phyloP scores from a whole-genome alignment of 2,329 filamentous ascomycete species.

The Talaromyces atroroseus region DNA sequence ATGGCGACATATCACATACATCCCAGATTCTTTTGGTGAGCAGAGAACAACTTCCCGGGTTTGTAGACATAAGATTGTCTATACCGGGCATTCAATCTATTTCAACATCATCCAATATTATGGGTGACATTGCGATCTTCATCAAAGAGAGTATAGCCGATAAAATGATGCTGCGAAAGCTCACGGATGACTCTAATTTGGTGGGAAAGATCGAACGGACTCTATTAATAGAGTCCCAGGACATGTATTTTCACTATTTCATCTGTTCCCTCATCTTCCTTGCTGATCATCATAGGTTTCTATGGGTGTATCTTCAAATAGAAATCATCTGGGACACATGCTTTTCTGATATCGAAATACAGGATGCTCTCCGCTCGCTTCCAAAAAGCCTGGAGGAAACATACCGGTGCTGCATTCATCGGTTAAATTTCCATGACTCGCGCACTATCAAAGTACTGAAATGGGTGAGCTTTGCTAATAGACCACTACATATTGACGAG shows the following conservation, averaged over 20 bases:
- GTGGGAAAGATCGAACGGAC: constrained; percentile 6
- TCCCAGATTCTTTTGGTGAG: constrained; percentile 17
- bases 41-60: constrained; percentile 19
- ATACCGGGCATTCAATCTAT: constrained; percentile 16
- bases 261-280: background rate
- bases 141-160: constrained; percentile 17
- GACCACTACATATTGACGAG: constrained; percentile 20
- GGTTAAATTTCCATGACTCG: constrained; percentile 10
- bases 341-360: constrained; percentile 18
- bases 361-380: constrained; percentile 11
- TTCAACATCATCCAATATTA: constrained; percentile 17
- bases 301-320: constrained; percentile 21
- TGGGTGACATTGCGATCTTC: constrained; percentile 16
- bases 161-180: constrained; percentile 15
- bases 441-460: constrained; percentile 15
- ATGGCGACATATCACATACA: background rate
- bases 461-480: constrained; percentile 20
- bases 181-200: constrained; percentile 15
- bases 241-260: constrained; percentile 2
- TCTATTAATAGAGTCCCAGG: constrained; percentile 5
- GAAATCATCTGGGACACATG: constrained; percentile 22
- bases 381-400: constrained; percentile 20
- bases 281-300: constrained; percentile 17
- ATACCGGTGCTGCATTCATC: constrained; percentile 16
- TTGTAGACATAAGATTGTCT: constrained; percentile 14